Conservation (phyloP, 805 yeast genomes). For the Starmerella tilneyi region DNA sequence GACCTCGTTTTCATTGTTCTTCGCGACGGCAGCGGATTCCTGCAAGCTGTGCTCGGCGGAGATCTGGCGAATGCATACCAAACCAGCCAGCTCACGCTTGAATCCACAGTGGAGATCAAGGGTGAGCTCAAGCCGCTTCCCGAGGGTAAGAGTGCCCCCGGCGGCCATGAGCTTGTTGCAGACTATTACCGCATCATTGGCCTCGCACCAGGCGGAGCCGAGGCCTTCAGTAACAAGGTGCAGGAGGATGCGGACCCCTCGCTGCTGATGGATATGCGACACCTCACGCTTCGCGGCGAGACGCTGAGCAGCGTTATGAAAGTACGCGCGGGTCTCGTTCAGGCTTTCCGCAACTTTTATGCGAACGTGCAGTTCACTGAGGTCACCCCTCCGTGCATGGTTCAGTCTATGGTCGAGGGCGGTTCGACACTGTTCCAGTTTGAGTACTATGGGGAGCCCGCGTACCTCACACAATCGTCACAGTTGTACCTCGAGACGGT, state of each 20-base stretch:
- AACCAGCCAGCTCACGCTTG: slow-evolving; percentile 77
- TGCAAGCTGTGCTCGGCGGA: slow-evolving; percentile 81
- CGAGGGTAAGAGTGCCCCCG: slow-evolving; percentile 95
- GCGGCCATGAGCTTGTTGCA: slow-evolving; percentile 86
- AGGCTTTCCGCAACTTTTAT: slow-evolving; percentile 65
- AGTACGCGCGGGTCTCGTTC: slow-evolving; percentile 75
- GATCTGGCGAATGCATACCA: slow-evolving; percentile 85
- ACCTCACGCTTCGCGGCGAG: slow-evolving; percentile 93
- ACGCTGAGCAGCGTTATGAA: slow-evolving; percentile 84
- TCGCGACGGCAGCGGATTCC: slow-evolving; percentile 88
- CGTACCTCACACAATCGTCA: slow-evolving; percentile 91
- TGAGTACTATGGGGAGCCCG: slow-evolving; percentile 94
- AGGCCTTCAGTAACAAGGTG: slow-evolving; percentile 85
- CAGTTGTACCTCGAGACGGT: slow-evolving; percentile 95
- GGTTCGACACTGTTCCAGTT: slow-evolving; percentile 90
- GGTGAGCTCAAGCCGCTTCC: slow-evolving; percentile 80
- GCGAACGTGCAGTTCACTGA: slow-evolving; percentile 66
- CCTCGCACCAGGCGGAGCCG: slow-evolving; percentile 93
- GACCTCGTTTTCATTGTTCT: slow-evolving; percentile 81
- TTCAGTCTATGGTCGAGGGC: slow-evolving; percentile 98
- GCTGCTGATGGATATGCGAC: slow-evolving; percentile 85
- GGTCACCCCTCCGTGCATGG: slow-evolving; percentile 99
- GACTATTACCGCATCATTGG: slow-evolving; percentile 87
- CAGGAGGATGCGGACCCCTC: slow-evolving; percentile 93
- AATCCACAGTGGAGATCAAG: slow-evolving; percentile 67